Conservation (phyloP, 805 yeast species). For the Brettanomyces nanus region DNA sequence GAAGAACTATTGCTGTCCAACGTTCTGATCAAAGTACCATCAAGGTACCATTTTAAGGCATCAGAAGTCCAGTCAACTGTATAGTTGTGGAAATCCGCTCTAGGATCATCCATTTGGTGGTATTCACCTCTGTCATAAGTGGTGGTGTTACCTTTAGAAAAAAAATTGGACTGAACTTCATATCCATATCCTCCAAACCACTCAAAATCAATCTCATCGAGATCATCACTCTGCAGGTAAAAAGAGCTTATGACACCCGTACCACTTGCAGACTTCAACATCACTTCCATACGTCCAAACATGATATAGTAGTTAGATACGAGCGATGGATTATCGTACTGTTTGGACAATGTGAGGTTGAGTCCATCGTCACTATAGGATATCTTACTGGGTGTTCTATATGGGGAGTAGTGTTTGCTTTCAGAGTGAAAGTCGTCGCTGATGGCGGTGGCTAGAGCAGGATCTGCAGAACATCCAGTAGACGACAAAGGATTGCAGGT, state of each 20-base stretch:
- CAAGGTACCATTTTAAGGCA: conserved; percentile 59
- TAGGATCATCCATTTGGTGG: conserved; percentile 53
- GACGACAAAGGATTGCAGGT: conserved; percentile 27
- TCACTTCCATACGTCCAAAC: conserved; percentile 80
- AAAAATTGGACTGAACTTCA: conserved; percentile 72
- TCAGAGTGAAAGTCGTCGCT: conserved; percentile 41
- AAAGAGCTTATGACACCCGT: conserved; percentile 74
- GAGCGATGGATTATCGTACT: conserved; percentile 72
- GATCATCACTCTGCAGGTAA: conserved; percentile 72
- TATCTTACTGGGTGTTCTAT: conserved; percentile 35
- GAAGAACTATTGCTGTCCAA: conserved; percentile 42
- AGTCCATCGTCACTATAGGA: conserved; percentile 52
- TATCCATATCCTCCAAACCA: conserved; percentile 76
- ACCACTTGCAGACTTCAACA: conserved; percentile 66
- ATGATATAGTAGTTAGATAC: conserved; percentile 74
- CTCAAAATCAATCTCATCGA: conserved; percentile 86
- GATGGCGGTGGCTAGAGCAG: conserved; percentile 55
- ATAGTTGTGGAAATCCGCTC: conserved; percentile 60
- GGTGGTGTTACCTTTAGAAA: conserved; percentile 70
- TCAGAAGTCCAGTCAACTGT: conserved; percentile 79
- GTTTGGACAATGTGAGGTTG: conserved; percentile 45
- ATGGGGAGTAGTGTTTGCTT: conserved; percentile 35
- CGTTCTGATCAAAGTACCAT: conserved; percentile 62
- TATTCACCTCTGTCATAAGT: conserved; percentile 76
- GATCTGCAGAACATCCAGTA: conserved; percentile 30